A percentile compares a stretch with the other conserved stretches of the same genome.
Conservation (phyloP, 805 yeast genomes). For the Cyberlindnera mississippiensis region DNA sequence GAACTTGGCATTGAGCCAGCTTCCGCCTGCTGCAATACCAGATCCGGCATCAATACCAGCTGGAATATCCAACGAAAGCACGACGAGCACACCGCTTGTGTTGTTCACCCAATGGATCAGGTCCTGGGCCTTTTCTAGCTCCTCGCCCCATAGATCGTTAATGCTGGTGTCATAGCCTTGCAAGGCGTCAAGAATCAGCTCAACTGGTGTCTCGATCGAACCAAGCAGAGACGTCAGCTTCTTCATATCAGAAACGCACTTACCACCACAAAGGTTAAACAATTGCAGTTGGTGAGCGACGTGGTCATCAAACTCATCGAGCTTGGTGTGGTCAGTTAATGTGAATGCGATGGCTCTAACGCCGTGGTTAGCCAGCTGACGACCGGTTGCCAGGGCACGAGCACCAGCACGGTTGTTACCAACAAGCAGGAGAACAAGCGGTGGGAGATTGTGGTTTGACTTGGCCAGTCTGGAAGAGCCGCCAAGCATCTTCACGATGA, state of each 20-base stretch:
- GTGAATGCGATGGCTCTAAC: constrained; percentile 50
- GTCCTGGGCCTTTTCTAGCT: constrained; percentile 35
- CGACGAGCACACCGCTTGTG: constrained; percentile 33
- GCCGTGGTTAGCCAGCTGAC: constrained; percentile 73
- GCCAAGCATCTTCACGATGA: constrained; percentile 61
- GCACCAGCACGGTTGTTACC: constrained; percentile 78
- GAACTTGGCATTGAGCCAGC: constrained; percentile 46
- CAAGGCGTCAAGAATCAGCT: constrained; percentile 75
- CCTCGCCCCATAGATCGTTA: constrained; percentile 46
- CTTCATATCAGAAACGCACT: constrained; percentile 34
- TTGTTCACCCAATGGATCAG: constrained; percentile 68
- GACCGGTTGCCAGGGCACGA: constrained; percentile 72
- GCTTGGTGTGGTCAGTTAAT: constrained; percentile 12
- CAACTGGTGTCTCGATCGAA: constrained; percentile 68
- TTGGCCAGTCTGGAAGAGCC: constrained; percentile 62
- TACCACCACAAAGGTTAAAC: constrained; percentile 67
- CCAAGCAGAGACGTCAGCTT: constrained; percentile 36
- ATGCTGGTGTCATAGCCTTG: constrained; percentile 78
- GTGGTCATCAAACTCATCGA: constrained; percentile 21
- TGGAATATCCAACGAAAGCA: constrained; percentile 73
- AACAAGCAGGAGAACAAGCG: constrained; percentile 63
- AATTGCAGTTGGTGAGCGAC: constrained; percentile 49
- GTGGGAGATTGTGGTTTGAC: constrained; percentile 75
- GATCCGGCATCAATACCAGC: constrained; percentile 82
- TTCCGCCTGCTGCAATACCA: constrained; percentile 43